Conservation (phyloP, 2,329 filamentous ascomycete genomes). For the Fusarium sp. region DNA sequence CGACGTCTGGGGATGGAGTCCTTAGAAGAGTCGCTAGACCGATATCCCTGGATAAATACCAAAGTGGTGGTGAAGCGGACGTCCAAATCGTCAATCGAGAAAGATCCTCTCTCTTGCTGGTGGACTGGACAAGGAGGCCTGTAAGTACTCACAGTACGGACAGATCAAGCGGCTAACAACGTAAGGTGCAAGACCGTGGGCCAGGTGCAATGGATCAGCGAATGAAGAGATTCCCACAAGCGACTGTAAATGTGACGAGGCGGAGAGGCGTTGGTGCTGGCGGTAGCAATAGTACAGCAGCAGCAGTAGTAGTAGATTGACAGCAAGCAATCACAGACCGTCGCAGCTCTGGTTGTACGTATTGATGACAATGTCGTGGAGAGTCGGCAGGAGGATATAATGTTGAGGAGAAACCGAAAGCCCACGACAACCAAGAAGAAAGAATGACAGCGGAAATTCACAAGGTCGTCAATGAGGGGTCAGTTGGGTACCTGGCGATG, state of each 20-base stretch:
- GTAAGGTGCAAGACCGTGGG: slow-evolving; percentile 49
- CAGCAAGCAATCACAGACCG: slow-evolving; percentile 23
- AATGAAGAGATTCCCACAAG: slow-evolving; percentile 49
- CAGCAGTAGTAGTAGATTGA: slow-evolving; percentile 16
- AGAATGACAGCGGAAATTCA: slow-evolving; percentile 28
- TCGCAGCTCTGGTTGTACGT: slow-evolving; percentile 17
- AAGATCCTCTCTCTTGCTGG: slow-evolving; percentile 22
- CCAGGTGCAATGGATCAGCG: slow-evolving; percentile 44
- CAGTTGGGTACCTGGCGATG: slow-evolving; percentile 48
- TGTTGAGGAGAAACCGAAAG: slow-evolving; percentile 21
- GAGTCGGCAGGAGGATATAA: slow-evolving; percentile 6
- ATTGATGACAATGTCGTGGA: slow-evolving; percentile 12
- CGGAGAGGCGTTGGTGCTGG: slow-evolving; percentile 42
- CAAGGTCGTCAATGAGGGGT: slow-evolving; percentile 46
- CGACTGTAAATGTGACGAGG: slow-evolving; percentile 48
- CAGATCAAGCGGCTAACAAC: slow-evolving; percentile 47
- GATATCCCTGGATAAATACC: slow-evolving; percentile 12
- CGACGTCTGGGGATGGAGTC: slow-evolving; percentile 5
- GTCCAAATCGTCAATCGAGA: slow-evolving; percentile 11
- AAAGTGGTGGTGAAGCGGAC: slow-evolving; percentile 15
- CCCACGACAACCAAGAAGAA: slow-evolving; percentile 13
- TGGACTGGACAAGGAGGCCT: slow-evolving; percentile 26
- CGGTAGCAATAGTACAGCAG: slow-evolving; percentile 41
- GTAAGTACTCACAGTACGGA: slow-evolving; percentile 34
- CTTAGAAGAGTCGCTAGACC: slow-evolving; percentile 17